phyloP scores from a whole-genome alignment of 2,329 filamentous ascomycete species.

The Capronia coronata region DNA sequence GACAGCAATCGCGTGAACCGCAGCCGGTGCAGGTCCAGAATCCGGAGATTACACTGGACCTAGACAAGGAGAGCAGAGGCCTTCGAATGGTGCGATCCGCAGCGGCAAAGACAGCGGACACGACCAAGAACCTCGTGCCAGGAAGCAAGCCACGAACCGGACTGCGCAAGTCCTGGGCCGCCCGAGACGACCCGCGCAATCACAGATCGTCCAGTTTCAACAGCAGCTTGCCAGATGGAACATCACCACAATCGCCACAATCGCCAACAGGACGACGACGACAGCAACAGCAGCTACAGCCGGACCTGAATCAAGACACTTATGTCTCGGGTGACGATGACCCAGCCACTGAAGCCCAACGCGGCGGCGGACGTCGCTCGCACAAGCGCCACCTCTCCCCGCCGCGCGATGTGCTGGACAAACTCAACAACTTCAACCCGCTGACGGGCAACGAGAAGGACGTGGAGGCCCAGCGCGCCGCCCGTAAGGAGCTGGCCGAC shows the following conservation, averaged over 20 bases:
- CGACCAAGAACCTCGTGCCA: constrained; percentile 21
- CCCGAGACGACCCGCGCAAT: constrained; percentile 34
- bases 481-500: constrained; percentile 58
- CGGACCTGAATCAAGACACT: too few species aligned
- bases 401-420: constrained; percentile 23
- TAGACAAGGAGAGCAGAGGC: constrained; percentile 25
- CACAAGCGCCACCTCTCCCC: constrained; percentile 9
- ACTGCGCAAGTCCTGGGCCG: constrained; percentile 36
- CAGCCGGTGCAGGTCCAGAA: constrained; percentile 27
- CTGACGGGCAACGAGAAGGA: constrained; percentile 50
- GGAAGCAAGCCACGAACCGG: constrained; percentile 10
- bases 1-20: constrained; percentile 17
- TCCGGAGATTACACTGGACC: constrained; percentile 27
- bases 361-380: background rate
- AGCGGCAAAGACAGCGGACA: constrained; percentile 22
- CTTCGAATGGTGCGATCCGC: constrained; percentile 20
- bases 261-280: too few species aligned
- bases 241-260: too few species aligned
- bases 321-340: background rate
- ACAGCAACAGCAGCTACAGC: too few species aligned
- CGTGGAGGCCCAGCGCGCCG: constrained; percentile 61
- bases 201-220: constrained; percentile 39
- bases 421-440: constrained; percentile 29
- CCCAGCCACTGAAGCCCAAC: background rate
- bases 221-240: constrained; percentile 29